A percentile compares a stretch with the other conserved stretches of the same genome.
Conservation (phyloP, 306 rosid species). For the Hippophae gyantsensis region DNA sequence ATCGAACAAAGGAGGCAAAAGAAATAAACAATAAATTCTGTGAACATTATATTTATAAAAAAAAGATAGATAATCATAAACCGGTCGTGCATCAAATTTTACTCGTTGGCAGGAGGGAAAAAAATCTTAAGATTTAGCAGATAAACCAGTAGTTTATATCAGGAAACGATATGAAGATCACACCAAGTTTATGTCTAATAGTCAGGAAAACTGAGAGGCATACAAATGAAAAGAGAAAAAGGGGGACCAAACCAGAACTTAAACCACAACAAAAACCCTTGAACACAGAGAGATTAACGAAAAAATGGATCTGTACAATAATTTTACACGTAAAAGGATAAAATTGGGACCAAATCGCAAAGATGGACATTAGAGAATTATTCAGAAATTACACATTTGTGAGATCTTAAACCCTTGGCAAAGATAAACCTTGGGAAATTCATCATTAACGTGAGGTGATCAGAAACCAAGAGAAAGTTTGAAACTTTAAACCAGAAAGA, state of each 20-base stretch:
- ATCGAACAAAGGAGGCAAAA: no score
- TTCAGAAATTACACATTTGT: not conserved
- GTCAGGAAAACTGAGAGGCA: not conserved
- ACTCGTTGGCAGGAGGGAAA: no score
- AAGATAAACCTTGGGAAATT: constrained; percentile 23
- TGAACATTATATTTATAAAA: no score
- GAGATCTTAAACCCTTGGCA: constrained; percentile 31
- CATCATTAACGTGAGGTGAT: constrained; percentile 3
- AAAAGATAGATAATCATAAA: no score
- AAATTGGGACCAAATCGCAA: constrained; percentile 10
- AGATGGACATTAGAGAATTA: not conserved
- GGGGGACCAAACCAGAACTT: constrained; percentile 6
- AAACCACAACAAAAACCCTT: constrained; percentile 38
- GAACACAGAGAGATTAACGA: constrained; percentile 7
- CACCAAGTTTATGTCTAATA: constrained; percentile 10
- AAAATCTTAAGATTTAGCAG: no score
- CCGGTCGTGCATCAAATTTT: no score
- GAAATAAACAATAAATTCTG: no score
- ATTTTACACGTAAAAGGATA: constrained; percentile 7
- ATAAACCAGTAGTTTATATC: no score
- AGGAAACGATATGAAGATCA: not conserved
- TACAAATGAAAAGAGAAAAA: constrained; percentile 5
- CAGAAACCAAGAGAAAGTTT: not conserved
- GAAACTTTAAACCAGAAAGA: not conserved
- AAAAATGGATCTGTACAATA: constrained; percentile 11